Evolutionary conservation across 2,329 filamentous ascomycete genomes (phyloP), one percentile per base, ranked within the genome.

Genomic region (Colletotrichum incanum): DNA sequence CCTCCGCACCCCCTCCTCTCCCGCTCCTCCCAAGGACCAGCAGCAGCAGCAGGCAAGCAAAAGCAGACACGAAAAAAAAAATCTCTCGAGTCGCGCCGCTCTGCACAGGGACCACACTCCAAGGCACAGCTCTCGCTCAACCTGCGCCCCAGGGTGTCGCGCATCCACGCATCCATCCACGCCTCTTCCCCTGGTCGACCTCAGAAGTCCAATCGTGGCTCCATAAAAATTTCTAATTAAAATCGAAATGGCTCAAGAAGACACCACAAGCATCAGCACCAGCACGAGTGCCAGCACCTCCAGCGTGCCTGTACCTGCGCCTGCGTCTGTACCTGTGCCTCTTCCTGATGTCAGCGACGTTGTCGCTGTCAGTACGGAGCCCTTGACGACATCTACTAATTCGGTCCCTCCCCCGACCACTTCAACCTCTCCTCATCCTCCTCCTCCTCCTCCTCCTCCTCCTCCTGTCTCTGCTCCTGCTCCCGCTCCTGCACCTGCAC

Each of bases 171-270:
- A 61, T 67, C 68, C 68, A 71, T 67, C 49, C 68, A 72, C 69
- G 69, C 69, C 65, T 69, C 69, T 66, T 74, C 77, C 78, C 77
- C 77, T 77, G 74, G 73, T 77, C 76, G 78, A 75, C 77, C 76
- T 75, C 74, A 76, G 77, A 77, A 69, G 71, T 58, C 65, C 72
- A 80, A 80, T 81, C 77, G 77, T 79, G 80, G 79, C 79, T 81
- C 80, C 80, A 80, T 80, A 80, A 80, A 80, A 81, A 79, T 78
- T 76, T 78, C 79, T 79, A 81, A 82, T 81, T 82, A 81, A 82
- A 80, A 79, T 78, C 79, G 78, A 80, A 77, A 80, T 81, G 80
- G 79, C 79, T 79, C 80, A 80, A 79, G 76, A 75, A 66, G 74
- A 73, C 73, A 71, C 39, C 65, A 65, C 58, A 70, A 72, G 65